Conservation (phyloP, 2,329 filamentous ascomycete species). For the Neofusicoccum sp. region DNA sequence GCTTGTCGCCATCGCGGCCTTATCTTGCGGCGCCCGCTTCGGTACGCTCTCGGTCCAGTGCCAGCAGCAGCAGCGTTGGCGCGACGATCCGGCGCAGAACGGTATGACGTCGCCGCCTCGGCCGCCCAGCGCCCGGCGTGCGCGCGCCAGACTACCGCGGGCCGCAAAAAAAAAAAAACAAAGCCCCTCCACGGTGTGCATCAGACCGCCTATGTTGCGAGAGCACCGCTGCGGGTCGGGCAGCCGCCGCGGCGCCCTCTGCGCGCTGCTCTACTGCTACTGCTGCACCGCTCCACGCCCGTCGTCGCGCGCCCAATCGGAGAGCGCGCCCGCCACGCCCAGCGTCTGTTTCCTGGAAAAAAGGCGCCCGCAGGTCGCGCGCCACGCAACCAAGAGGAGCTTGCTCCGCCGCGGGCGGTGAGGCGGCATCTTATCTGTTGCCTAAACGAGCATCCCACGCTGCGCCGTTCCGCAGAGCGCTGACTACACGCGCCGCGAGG, state of each 20-base stretch:
- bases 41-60: neutral
- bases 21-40: conserved; percentile 6
- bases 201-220: neutral
- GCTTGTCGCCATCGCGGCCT: conserved; percentile 1
- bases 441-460: neutral
- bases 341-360: neutral
- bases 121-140: neutral
- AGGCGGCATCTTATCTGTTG: conserved; percentile 10
- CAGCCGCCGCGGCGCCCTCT: no score
- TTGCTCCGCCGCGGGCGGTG: conserved; percentile 4
- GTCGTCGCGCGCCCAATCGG: neutral
- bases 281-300: neutral
- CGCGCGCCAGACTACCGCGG: neutral
- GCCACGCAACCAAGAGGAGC: neutral
- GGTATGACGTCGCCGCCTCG: conserved; percentile 13
- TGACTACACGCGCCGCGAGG: neutral
- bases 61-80: neutral
- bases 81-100: conserved; percentile 1
- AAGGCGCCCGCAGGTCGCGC: neutral
- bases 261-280: neutral
- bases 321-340: neutral
- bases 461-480: conserved; percentile 7
- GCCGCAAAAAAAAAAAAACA: neutral
- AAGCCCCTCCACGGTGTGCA: neutral
- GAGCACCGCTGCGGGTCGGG: neutral